Evolutionary conservation across 2,329 filamentous ascomycete species (phyloP).

Genomic region (Aspergillus ibericus): DNA sequence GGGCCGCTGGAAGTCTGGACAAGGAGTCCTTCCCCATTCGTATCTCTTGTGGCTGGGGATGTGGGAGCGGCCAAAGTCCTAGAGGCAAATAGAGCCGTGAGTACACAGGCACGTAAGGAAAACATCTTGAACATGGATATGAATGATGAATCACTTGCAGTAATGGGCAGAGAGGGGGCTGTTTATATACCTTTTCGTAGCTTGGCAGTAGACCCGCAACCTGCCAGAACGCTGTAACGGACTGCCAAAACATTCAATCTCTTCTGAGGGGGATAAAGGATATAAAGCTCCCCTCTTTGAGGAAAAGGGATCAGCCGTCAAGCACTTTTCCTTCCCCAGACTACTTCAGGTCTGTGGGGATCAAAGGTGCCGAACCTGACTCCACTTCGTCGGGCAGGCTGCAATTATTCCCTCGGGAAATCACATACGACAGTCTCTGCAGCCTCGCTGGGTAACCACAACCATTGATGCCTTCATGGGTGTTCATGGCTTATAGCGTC

Average conservation of each 20-base stretch:
- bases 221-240: background rate
- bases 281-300: background rate
- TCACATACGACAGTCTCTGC: no score
- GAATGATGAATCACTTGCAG: background rate
- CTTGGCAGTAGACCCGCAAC: background rate
- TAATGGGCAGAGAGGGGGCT: background rate
- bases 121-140: background rate
- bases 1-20: conserved; percentile 18
- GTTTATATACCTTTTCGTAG: background rate
- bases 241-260: background rate
- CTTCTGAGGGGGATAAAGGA: background rate
- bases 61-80: background rate
- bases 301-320: background rate
- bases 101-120: background rate
- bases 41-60: background rate
- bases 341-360: background rate
- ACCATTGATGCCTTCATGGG: background rate
- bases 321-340: background rate
- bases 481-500: background rate
- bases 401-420: no score
- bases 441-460: no score
- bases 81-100: background rate
- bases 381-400: background rate
- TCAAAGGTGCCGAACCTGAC: background rate
- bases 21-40: background rate